Base-by-base conservation (phyloP, 2,329 filamentous ascomycete species). In the Ceratocystis smalleyi region DNA sequence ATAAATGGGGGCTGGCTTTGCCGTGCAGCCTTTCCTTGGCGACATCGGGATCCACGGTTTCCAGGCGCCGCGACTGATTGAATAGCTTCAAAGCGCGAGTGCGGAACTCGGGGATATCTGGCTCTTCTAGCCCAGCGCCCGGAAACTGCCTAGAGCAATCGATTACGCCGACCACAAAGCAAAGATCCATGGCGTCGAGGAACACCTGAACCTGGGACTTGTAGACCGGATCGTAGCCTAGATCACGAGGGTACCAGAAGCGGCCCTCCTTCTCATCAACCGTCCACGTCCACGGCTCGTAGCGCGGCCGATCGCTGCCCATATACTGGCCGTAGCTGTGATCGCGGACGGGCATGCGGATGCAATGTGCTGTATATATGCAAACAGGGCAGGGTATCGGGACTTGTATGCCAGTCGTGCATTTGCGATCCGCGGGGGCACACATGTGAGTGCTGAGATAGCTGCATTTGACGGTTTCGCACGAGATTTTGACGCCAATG, bases 151-250 rank as follows among this genome's bases (percentile, higher is more conserved):
- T n/a, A 2, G 30, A 30, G 6, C 59, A 61, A 10, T 61, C 40
- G n/a, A 43, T 43, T 15, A 61, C 59, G n/a, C 59, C 59, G 24
- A 61, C 45, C n/a, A 43, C 43, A 61, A 61, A 61, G 12, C 43
- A 45, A 24, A 61, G 35, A 17, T 61, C 59, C 59, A 61, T 61
- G 15, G 45, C n/a, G 30, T 61, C 59, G 4, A 24, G 45, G n/a
- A 61, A 61, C 7, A 61, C 43, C 59, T 32, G 17, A 15, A 61
- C 40, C 19, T 61, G 43, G 6, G 35, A 32, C 24, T 61, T 61
- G 59, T 47, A 61, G 5, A 49, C n/a, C 5, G 59, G 22, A 8
- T 61, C 59, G 15, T 19, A 45, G 27, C 43, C 24, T 3, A 61
- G 40, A 15, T 61, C 59, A 45, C 59, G 54, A 27, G 54, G 54